Evolutionary conservation across 139 green algal genomes (phyloP).

Genomic region (Chlorella sp.): DNA sequence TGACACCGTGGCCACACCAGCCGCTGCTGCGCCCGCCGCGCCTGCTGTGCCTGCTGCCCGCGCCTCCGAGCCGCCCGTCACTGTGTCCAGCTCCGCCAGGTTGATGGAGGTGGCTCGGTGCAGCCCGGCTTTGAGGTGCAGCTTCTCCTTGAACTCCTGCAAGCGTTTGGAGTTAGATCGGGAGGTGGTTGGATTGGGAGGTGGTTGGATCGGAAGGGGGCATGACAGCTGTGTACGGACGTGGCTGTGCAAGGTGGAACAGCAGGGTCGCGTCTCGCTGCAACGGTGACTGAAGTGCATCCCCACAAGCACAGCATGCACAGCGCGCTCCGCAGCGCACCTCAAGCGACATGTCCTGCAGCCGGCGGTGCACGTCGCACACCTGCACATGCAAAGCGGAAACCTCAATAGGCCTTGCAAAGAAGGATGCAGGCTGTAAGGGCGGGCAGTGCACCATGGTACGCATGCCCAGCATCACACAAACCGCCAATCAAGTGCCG

Average conservation of each 20-base stretch:
- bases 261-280: too few relatives aligned
- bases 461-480: too few relatives aligned
- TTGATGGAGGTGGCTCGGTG: constrained; percentile 12
- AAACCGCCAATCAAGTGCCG: too few relatives aligned
- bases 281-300: too few relatives aligned
- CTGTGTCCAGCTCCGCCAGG: neutral
- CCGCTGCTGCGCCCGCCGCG: neutral
- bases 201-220: too few relatives aligned
- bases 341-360: constrained; percentile 43
- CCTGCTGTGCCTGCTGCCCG: neutral
- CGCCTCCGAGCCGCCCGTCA: neutral
- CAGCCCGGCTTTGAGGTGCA: neutral
- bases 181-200: too few relatives aligned
- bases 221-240: too few relatives aligned
- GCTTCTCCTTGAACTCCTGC: constrained; percentile 35
- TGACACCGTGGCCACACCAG: too few relatives aligned
- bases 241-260: too few relatives aligned
- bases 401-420: neutral
- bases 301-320: too few relatives aligned
- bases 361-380: constrained; percentile 42
- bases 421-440: neutral
- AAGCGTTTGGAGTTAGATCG: too few relatives aligned
- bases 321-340: neutral
- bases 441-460: too few relatives aligned
- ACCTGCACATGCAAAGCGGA: constrained; percentile 28